phyloP scores from a whole-genome alignment of 2,329 filamentous ascomycete species.

The Cytospora mali region DNA sequence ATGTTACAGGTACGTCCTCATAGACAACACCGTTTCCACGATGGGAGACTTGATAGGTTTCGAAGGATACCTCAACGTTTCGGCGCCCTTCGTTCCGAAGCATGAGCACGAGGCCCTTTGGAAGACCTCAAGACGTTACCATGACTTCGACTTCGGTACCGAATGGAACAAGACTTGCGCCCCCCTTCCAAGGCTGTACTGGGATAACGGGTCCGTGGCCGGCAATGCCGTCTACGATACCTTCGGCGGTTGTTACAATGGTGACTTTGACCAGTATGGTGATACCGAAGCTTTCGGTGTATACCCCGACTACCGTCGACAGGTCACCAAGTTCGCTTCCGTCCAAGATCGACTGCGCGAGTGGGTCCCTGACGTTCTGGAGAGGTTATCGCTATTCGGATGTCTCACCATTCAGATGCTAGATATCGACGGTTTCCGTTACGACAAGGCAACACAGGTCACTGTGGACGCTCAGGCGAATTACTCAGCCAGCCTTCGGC shows the following conservation, averaged over 20 bases:
- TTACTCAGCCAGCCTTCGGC: constrained; percentile 57
- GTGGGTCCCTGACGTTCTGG: constrained; percentile 61
- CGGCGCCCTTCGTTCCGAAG: constrained; percentile 54
- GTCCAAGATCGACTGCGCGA: constrained; percentile 68
- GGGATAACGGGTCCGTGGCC: constrained; percentile 57
- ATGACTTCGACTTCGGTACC: constrained; percentile 58
- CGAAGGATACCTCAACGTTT: constrained; percentile 59
- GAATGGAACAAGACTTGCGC: constrained; percentile 54
- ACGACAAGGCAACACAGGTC: constrained; percentile 63
- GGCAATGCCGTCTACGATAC: constrained; percentile 47
- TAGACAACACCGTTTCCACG: constrained; percentile 68
- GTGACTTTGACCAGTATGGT: constrained; percentile 46
- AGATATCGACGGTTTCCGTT: constrained; percentile 66
- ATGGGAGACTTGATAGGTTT: constrained; percentile 63
- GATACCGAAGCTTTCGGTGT: constrained; percentile 66
- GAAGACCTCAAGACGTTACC: constrained; percentile 56
- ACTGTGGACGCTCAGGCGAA: constrained; percentile 62
- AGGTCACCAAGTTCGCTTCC: constrained; percentile 67
- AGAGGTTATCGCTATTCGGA: constrained; percentile 60
- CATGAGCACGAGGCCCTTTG: constrained; percentile 59
- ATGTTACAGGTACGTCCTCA: constrained; percentile 38
- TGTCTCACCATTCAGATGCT: constrained; percentile 63
- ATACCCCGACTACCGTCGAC: constrained; percentile 63
- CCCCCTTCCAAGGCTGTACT: constrained; percentile 61
- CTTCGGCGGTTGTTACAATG: constrained; percentile 57